phyloP scores from a whole-genome alignment of 2,329 filamentous ascomycete species.

The Microdochium paspali region DNA sequence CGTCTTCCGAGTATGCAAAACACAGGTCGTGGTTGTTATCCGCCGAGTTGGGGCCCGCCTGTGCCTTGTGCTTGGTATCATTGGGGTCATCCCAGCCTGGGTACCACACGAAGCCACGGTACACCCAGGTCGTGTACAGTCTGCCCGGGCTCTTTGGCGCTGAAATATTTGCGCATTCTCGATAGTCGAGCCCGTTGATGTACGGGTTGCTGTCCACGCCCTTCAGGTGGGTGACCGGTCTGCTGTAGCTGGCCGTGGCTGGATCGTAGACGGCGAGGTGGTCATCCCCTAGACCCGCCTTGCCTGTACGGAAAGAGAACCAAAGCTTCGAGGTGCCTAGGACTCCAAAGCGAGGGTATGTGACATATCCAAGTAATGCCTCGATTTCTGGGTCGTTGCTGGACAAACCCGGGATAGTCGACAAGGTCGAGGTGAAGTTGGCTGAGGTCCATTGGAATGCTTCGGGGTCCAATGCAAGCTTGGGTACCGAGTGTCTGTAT shows the following conservation, averaged over 20 bases:
- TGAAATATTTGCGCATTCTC: slow-evolving; percentile 1
- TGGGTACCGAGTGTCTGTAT: slow-evolving; percentile 25
- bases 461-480: slow-evolving; percentile 20
- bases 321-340: slow-evolving; percentile 26
- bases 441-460: slow-evolving; percentile 19
- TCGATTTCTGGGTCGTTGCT: slow-evolving; percentile 8
- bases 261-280: slow-evolving; percentile 34
- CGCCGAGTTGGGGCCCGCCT: slow-evolving; percentile 30
- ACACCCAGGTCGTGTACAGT: slow-evolving; percentile 38
- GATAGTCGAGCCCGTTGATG: slow-evolving; percentile 35
- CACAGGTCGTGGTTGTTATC: slow-evolving; percentile 40
- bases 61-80: slow-evolving; percentile 29
- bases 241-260: slow-evolving; percentile 22
- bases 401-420: slow-evolving; percentile 23
- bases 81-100: slow-evolving; percentile 28
- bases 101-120: slow-evolving; percentile 36
- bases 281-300: slow-evolving; percentile 38
- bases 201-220: slow-evolving; percentile 40
- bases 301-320: slow-evolving; percentile 39
- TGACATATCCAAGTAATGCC: slow-evolving; percentile 27
- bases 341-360: slow-evolving; percentile 38
- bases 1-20: slow-evolving; percentile 35
- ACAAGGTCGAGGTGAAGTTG: slow-evolving; percentile 26
- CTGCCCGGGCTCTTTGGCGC: slow-evolving; percentile 6
- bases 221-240: slow-evolving; percentile 38